phyloP scores from a whole-genome alignment of 2,329 filamentous ascomycete species.

The Aspergillus hiratsukae region DNA sequence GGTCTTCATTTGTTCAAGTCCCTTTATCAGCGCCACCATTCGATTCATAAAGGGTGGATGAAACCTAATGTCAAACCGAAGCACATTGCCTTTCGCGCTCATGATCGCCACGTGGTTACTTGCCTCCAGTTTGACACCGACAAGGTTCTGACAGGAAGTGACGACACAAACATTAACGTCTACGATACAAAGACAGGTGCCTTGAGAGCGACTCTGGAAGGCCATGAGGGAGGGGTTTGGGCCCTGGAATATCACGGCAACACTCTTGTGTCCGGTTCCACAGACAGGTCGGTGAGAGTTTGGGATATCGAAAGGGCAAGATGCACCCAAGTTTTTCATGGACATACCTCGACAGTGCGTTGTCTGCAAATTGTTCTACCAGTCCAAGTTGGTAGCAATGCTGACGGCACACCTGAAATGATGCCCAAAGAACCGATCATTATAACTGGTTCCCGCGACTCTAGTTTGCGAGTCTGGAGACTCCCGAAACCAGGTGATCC shows the following conservation, averaged over 20 bases:
- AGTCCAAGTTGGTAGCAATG: conserved; percentile 65
- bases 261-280: conserved; percentile 90
- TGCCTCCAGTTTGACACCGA: conserved; percentile 97
- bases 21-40: conserved; percentile 85
- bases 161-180: conserved; percentile 95
- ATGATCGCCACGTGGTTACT: conserved; percentile 93
- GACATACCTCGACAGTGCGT: conserved; percentile 93
- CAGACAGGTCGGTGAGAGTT: conserved; percentile 94
- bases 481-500: conserved; percentile 76
- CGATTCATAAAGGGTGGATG: conserved; percentile 91
- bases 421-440: conserved; percentile 93
- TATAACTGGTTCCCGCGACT: conserved; percentile 94
- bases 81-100: conserved; percentile 93
- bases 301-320: conserved; percentile 95
- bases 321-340: conserved; percentile 94
- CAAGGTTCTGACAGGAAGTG: conserved; percentile 95
- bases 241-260: conserved; percentile 95
- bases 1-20: conserved; percentile 94
- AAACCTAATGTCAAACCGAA: conserved; percentile 73
- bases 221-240: conserved; percentile 97
- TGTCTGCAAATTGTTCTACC: conserved; percentile 94
- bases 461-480: conserved; percentile 89
- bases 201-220: conserved; percentile 75
- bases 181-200: conserved; percentile 96
- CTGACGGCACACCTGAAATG: conserved; percentile 72